Evolutionary conservation across 768 basidiomycete species (phyloP), one percentile per base, ranked within the genome.

Genomic region (Trametes villosa): DNA sequence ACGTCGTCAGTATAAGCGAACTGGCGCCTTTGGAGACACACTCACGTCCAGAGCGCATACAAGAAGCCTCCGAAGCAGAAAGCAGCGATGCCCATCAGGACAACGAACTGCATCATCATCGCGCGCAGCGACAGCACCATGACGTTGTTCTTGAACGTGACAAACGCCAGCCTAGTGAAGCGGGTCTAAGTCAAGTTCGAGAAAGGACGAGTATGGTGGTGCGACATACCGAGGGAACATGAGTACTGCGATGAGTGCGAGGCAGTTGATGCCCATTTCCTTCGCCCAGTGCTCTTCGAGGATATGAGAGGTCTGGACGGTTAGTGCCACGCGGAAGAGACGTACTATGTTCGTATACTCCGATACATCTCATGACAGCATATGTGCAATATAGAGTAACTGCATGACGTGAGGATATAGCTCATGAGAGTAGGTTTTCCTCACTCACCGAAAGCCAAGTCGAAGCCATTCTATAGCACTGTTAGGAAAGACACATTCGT

Each of bases 31-130:
- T 49, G 30, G 33, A 34, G 33, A 47, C 6, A 24, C 2, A 86
- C 94, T 71, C 76, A 94, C 85, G 94, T 97, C 89, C 89, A 97
- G 11, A 98, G 78, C 0, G 93, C 94, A 75, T 97, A 98, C 45
- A 94, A 73, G 73, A 98, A 98, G 3, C 95, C 95, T 33, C 87
- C 85, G 71, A 97, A 97, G 70, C 94, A 96, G 70, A 94, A 96
- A 1, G 84, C 86, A 5, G 94, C 93, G 18, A 94, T 89, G 30
- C 87, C 68, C 91, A 94, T 92, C 24, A 94, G 78, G n/a, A 85
- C 77, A 22, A 83, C 74, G 69, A 98, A 98, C 70, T 98, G 94
- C 63, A 88, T 80, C 58, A 98, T 86, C 95, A 98, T 96, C 1
- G 95, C 93, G 1, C 96, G 87, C 31, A 94, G 75, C 8, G 91